Evolutionary conservation across 805 yeast species (phyloP).

Genomic region (Schwanniomyces occidentalis): DNA sequence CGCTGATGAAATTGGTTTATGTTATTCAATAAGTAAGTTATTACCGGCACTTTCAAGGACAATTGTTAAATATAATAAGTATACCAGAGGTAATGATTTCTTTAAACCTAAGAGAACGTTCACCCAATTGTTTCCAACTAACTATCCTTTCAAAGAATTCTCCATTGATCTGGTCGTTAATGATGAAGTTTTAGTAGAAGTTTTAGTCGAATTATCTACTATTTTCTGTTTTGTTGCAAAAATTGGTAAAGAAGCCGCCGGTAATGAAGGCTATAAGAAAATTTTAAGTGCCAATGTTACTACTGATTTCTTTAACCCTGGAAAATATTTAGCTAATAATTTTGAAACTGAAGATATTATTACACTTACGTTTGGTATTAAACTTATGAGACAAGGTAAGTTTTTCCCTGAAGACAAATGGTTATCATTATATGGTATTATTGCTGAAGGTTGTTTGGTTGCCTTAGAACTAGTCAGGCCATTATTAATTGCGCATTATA

Average conservation of each 20-base stretch:
- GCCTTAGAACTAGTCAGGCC: constrained; percentile 55
- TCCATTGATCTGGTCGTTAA: constrained; percentile 75
- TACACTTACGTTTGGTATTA: constrained; percentile 49
- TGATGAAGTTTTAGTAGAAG: constrained; percentile 68
- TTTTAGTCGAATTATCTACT: constrained; percentile 66
- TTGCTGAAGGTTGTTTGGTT: constrained; percentile 56
- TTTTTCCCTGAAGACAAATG: constrained; percentile 71
- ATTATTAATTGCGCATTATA: constrained; percentile 46
- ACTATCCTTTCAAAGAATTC: constrained; percentile 60
- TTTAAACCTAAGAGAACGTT: constrained; percentile 63
- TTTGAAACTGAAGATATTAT: constrained; percentile 44
- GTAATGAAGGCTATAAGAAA: constrained; percentile 42
- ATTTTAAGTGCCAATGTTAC: constrained; percentile 33
- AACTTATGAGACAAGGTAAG: constrained; percentile 51
- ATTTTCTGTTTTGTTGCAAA: constrained; percentile 58
- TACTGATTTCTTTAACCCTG: constrained; percentile 42
- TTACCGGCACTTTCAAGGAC: constrained; percentile 55
- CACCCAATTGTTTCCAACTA: constrained; percentile 66
- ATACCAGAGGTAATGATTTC: constrained; percentile 45
- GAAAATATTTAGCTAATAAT: constrained; percentile 39
- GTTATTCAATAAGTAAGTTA: constrained; percentile 51
- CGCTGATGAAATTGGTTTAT: constrained; percentile 35
- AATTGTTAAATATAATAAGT: constrained; percentile 53
- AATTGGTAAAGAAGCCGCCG: constrained; percentile 44
- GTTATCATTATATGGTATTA: constrained; percentile 64